Conservation (phyloP, 306 rosid genomes). For the Pterocarpus macrocarpus region DNA sequence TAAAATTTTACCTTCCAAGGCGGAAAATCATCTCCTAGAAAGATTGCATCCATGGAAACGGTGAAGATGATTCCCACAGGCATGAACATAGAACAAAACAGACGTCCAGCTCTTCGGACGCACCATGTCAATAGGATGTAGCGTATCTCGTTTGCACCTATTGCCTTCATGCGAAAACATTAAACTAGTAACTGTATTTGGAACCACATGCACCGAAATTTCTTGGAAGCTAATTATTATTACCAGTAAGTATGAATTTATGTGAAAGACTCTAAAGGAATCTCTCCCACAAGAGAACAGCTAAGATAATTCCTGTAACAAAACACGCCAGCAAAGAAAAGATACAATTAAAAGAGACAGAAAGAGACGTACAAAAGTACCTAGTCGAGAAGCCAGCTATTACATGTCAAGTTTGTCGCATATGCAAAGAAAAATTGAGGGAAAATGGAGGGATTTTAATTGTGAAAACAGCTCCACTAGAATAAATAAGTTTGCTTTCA, state of each 20-base stretch:
- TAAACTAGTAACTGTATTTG: not conserved
- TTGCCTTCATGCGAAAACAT: slow-evolving; percentile 45
- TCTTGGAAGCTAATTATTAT: not conserved
- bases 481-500: not conserved
- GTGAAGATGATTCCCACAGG: slow-evolving; percentile 61
- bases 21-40: slow-evolving; percentile 56
- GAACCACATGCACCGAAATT: not conserved
- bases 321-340: no score
- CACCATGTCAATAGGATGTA: slow-evolving; percentile 47
- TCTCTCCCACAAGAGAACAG: no score
- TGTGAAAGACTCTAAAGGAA: no score
- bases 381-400: no score
- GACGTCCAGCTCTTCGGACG: slow-evolving; percentile 55
- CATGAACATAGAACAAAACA: slow-evolving; percentile 62
- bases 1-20: slow-evolving; percentile 59
- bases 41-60: slow-evolving; percentile 46
- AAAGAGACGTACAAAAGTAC: no score
- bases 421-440: not conserved
- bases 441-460: no score
- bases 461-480: not conserved
- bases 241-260: no score
- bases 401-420: not conserved
- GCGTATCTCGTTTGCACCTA: slow-evolving; percentile 44
- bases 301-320: no score
- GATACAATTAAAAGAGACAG: no score